Conservation (phyloP, 108 stramenopile species). For the Skeletonema menzelii region DNA sequence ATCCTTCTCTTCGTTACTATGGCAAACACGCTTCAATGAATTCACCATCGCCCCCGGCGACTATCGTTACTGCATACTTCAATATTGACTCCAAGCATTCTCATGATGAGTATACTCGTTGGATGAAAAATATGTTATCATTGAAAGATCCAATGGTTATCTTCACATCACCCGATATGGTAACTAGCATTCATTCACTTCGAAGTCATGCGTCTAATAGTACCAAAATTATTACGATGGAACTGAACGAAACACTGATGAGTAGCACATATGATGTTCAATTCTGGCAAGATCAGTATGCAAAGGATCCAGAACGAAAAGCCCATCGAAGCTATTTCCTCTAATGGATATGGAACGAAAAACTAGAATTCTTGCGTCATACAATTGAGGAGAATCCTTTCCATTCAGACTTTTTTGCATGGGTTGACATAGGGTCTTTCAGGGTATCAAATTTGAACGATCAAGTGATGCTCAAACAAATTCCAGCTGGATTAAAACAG, state of each 20-base stretch:
- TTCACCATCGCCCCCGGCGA: constrained; percentile 23
- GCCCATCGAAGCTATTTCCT: constrained; percentile 56
- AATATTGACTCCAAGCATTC: constrained; percentile 50
- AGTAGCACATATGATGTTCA: constrained; percentile 21
- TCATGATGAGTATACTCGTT: constrained; percentile 45
- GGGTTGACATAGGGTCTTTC: constrained; percentile 68
- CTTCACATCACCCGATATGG: constrained; percentile 54
- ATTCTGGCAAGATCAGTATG: constrained; percentile 68
- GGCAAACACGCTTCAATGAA: too few species aligned
- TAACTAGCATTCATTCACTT: constrained; percentile 45
- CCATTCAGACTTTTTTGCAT: constrained; percentile 54
- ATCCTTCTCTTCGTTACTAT: too few species aligned
- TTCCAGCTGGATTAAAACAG: neutral
- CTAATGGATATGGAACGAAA: constrained; percentile 80
- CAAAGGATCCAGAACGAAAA: constrained; percentile 56
- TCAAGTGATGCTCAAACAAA: constrained; percentile 44
- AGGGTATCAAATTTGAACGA: constrained; percentile 34
- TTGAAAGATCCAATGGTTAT: constrained; percentile 71
- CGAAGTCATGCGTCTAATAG: constrained; percentile 49
- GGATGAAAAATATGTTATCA: constrained; percentile 72
- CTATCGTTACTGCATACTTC: constrained; percentile 69
- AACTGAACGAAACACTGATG: constrained; percentile 49
- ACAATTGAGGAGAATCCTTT: constrained; percentile 57
- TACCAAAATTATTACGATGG: constrained; percentile 54
- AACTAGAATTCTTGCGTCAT: constrained; percentile 52